phyloP scores from a whole-genome alignment of 257 asterid genomes.

The Petrea volubilis region DNA sequence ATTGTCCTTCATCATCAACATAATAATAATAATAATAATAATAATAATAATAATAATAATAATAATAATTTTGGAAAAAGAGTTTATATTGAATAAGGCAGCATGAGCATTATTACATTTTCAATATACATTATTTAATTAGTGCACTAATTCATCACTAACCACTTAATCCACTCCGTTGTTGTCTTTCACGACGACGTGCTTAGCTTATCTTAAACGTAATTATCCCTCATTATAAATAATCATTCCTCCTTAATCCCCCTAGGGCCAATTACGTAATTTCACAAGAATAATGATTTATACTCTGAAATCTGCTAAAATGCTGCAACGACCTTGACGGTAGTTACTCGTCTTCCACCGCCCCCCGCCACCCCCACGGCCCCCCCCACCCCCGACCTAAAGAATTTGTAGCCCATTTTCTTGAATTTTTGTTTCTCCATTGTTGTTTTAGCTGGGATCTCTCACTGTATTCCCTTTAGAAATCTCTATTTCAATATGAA shows the following conservation, averaged over 20 bases:
- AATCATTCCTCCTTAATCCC: background rate
- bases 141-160: background rate
- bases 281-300: background rate
- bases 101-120: background rate
- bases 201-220: background rate
- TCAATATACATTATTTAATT: no score
- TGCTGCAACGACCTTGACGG: slow-evolving; percentile 20
- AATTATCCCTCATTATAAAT: background rate
- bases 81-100: no score
- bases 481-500: slow-evolving; percentile 26
- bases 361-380: background rate
- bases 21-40: no score
- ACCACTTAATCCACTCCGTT: background rate
- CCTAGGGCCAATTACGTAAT: background rate
- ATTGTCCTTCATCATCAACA: no score
- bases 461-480: slow-evolving; percentile 20
- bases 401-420: slow-evolving; percentile 13
- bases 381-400: background rate
- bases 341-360: slow-evolving; percentile 20
- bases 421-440: background rate
- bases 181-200: no score
- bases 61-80: no score
- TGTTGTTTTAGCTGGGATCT: slow-evolving; percentile 8
- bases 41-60: no score
- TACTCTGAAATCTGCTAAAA: slow-evolving; percentile 4